These are phyloP conservation scores for Bryoerythrophyllum caledonicum DNA, from an alignment of 225 moss, liverwort and hornwort genomes.

Conservation along the genomic window DNA sequence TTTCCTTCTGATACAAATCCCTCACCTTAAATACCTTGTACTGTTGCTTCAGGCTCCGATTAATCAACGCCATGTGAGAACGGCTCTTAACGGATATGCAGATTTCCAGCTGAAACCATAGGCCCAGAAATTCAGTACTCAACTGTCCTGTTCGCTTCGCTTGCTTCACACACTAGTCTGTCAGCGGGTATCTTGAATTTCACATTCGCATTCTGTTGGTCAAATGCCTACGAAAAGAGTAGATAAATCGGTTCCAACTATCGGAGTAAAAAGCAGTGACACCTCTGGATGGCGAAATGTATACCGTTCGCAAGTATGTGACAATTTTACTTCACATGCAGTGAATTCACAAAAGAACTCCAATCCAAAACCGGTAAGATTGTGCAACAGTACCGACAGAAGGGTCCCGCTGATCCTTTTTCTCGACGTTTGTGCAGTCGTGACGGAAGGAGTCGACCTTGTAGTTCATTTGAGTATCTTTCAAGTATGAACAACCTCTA, in stretches of 20 bases:
- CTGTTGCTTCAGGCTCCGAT: neutral
- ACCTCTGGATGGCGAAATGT: neutral
- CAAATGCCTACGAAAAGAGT: neutral
- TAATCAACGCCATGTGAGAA: neutral
- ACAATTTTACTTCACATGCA: slow-evolving; percentile 31
- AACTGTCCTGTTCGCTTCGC: neutral
- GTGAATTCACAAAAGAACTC: slow-evolving; percentile 38
- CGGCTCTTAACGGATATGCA: too few species aligned
- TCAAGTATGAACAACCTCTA: slow-evolving; percentile 46
- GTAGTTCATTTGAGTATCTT: slow-evolving; percentile 41
- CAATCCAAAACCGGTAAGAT: slow-evolving; percentile 35
- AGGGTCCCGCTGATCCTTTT: slow-evolving; percentile 7
- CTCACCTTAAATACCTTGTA: too few species aligned
- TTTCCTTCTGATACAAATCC: too few species aligned
- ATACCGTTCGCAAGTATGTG: slow-evolving; percentile 22
- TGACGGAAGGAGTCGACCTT: slow-evolving; percentile 41
- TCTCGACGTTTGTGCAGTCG: slow-evolving; percentile 18
- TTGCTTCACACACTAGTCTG: neutral
- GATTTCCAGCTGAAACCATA: neutral
- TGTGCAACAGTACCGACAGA: slow-evolving; percentile 18
- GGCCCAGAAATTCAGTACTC: neutral
- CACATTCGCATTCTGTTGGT: neutral
- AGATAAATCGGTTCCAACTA: neutral
- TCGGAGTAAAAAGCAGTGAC: neutral
- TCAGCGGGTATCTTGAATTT: neutral